Evolutionary conservation across 169 alveolate genomes (phyloP), one percentile per base, ranked within the genome.

Genomic region (Plasmodium reichenowi): DNA sequence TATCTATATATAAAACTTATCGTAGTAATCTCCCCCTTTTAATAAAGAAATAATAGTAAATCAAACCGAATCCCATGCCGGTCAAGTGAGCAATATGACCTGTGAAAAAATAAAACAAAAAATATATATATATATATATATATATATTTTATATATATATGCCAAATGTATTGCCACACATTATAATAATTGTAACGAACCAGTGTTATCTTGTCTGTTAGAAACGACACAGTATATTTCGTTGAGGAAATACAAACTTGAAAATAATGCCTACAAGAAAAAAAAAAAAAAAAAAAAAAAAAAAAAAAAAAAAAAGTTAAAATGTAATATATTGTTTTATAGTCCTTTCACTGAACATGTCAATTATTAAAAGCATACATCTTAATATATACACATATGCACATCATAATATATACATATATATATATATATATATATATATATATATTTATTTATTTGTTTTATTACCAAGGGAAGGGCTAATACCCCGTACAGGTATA

Each of bases 41-140:
- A 15, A 26, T 13, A 68, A 68, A 68, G 43, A 13, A 76, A 15
- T 76, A 76, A 22, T 76, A 76, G 56, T 76, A 76, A n/a, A 76
- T 67, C 10, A 76, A 24, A 8, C 88, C 88, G 3, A 76, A 26
- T 9, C 38, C 15, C 88, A 76, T 76, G 17, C 88, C 88, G 1
- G 88, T 64, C 43, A 76, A 70, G 54, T 76, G 88, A 38, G 88
- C 74, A 13, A 66, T 62, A 15, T 76, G 88, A 0, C 88, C 88
- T 76, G 67, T 2, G 32, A 60, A 22, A 32, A 43, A 29, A 38
- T n/a, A 62, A 12, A 43, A 48, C 3, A n/a, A 32, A 58, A 32
- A 5, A 10, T 62, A 62, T 17, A 38, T 20, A 60, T 62, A 52
- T 13, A 52, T 52, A 52, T 10, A 52, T n/a, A 52, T 52, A 52